Conservation (phyloP, 2,329 filamentous ascomycete species). For the Sclerotinia subarctica region DNA sequence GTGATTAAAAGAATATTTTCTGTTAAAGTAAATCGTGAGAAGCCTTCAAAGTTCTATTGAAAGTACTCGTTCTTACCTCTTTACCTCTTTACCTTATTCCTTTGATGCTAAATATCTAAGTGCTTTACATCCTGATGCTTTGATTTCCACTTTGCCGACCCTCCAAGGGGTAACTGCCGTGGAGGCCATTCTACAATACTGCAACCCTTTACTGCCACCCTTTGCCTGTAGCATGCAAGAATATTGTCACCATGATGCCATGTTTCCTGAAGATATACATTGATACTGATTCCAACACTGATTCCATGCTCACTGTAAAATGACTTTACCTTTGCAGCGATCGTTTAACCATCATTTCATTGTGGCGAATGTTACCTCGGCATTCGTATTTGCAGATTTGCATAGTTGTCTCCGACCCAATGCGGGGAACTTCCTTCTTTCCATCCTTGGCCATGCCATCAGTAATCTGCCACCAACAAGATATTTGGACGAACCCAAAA, state of each 20-base stretch:
- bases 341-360: constrained; percentile 5
- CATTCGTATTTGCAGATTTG: neutral
- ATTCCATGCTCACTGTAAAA: neutral
- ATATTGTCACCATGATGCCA: neutral
- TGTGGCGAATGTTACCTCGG: constrained; percentile 11
- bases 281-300: neutral
- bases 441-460: neutral
- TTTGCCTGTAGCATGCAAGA: neutral
- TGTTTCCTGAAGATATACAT: neutral
- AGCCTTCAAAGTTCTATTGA: no score
- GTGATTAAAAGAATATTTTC: neutral
- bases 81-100: no score
- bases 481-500: neutral
- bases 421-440: neutral
- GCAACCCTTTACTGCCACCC: neutral
- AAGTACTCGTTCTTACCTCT: no score
- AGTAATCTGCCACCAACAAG: neutral
- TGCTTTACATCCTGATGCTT: no score
- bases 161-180: no score
- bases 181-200: neutral
- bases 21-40: no score
- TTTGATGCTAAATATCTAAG: no score
- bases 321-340: neutral
- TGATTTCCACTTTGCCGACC: no score
- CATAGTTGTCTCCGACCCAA: neutral